These are phyloP conservation scores for Gentiana dahurica DNA, from an alignment of 257 asterid genomes.

Conservation along the genomic window DNA sequence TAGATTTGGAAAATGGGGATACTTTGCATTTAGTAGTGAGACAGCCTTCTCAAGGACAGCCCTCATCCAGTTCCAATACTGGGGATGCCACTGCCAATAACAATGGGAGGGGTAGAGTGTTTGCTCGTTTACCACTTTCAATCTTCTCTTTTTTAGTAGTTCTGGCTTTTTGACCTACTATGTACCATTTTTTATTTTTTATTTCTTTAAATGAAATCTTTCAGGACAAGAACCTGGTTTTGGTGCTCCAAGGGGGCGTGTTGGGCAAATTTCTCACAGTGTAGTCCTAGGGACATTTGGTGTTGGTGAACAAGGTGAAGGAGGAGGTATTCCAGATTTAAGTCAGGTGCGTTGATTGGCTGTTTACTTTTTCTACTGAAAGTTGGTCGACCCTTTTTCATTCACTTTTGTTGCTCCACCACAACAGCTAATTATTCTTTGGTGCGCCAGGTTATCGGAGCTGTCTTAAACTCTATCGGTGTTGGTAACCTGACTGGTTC, in stretches of 20 bases:
- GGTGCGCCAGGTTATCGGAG: slow-evolving; percentile 66
- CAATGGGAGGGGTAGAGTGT: slow-evolving; percentile 39
- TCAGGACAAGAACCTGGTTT: slow-evolving; percentile 58
- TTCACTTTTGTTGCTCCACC: background rate
- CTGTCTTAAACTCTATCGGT: slow-evolving; percentile 71
- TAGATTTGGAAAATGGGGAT: slow-evolving; percentile 81
- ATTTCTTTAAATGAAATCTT: slow-evolving; percentile 1
- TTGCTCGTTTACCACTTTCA: slow-evolving; percentile 2
- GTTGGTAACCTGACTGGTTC: slow-evolving; percentile 48
- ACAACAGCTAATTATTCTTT: background rate
- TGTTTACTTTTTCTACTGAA: background rate
- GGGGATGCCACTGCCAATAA: slow-evolving; percentile 45
- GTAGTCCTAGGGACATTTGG: slow-evolving; percentile 73
- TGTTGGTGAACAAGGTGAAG: slow-evolving; percentile 82
- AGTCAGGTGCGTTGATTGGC: slow-evolving; percentile 50
- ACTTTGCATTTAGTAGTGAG: slow-evolving; percentile 91
- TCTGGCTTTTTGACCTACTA: too few relatives aligned
- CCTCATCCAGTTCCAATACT: slow-evolving; percentile 35
- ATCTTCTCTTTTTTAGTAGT: background rate
- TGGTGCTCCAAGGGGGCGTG: slow-evolving; percentile 45
- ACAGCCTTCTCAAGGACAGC: slow-evolving; percentile 45
- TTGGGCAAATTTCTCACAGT: slow-evolving; percentile 81
- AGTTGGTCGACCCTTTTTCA: slow-evolving; percentile 1
- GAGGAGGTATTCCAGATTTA: slow-evolving; percentile 58
- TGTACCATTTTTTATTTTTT: background rate